A percentile compares a stretch with the other conserved stretches of the same genome.
phyloP scores from a whole-genome alignment of 805 yeast genomes.

The Scheffersomyces lignosus region DNA sequence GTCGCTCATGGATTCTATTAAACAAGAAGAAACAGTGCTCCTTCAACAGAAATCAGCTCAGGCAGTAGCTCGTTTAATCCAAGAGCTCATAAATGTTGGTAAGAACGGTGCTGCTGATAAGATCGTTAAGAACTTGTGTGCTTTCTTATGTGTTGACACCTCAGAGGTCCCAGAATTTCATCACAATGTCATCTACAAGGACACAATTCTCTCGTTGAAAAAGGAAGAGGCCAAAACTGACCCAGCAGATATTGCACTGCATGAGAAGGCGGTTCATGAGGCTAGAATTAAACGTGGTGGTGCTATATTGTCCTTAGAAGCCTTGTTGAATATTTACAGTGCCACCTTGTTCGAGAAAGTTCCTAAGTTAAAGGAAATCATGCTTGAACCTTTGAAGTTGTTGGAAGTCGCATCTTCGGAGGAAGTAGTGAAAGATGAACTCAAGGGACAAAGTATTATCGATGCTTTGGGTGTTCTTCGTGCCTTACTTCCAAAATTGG shows the following conservation, averaged over 20 bases:
- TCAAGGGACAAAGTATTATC: slow-evolving; percentile 73
- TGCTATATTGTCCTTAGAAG: slow-evolving; percentile 68
- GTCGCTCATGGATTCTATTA: slow-evolving; percentile 89
- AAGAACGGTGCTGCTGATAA: slow-evolving; percentile 83
- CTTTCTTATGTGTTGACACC: slow-evolving; percentile 92
- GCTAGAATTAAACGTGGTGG: slow-evolving; percentile 86
- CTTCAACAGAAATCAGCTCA: slow-evolving; percentile 73
- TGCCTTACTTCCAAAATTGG: slow-evolving; percentile 67
- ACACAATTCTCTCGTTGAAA: slow-evolving; percentile 66
- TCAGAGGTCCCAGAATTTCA: slow-evolving; percentile 92
- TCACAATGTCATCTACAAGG: slow-evolving; percentile 55
- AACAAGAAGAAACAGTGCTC: slow-evolving; percentile 63
- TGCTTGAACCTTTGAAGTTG: slow-evolving; percentile 63
- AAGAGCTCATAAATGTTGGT: slow-evolving; percentile 53
- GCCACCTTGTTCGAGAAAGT: slow-evolving; percentile 55
- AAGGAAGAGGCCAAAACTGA: slow-evolving; percentile 74
- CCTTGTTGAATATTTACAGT: slow-evolving; percentile 54
- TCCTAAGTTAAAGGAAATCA: slow-evolving; percentile 63
- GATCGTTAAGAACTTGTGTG: slow-evolving; percentile 86
- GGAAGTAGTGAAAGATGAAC: slow-evolving; percentile 37
- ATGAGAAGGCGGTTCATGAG: slow-evolving; percentile 63
- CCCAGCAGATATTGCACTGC: slow-evolving; percentile 58
- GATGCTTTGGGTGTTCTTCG: slow-evolving; percentile 84
- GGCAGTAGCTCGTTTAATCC: slow-evolving; percentile 64
- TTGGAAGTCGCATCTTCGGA: slow-evolving; percentile 25